Evolutionary conservation across 306 rosid genomes (phyloP), one percentile per base, ranked within the genome.

Genomic region (Abrus precatorius): DNA sequence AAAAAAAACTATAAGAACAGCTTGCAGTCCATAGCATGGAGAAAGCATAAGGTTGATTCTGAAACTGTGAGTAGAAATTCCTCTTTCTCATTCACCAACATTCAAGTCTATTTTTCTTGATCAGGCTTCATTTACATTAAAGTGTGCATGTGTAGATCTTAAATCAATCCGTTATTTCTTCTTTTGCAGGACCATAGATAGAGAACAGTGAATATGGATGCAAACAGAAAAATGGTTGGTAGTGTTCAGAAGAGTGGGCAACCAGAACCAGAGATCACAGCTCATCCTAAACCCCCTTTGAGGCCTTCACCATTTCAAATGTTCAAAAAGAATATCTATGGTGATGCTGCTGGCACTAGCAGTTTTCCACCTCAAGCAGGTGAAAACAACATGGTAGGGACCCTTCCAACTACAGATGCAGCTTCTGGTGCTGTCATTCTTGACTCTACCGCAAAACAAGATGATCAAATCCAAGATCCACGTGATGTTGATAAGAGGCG

Each of bases 401-500:
- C 70, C 53, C 11, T 57, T 71, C 32, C 29, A 32, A 33, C 1
- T 41, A 70, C 20, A 40, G 29, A 2, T 43, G 48, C 10, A 10
- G 9, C 7, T 45, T 28, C 47, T 69, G 32, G 1, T 55, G 52
- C 33, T 20, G 4, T 2, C 9, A 7, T 8, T 12, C 6, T 11
- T 14, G 5, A 14, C 28, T 8, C 13, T 6, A 14, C 33, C 1
- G 43, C 32, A 33, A 30, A 50, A 61, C 5, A n/a, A 20, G 60
- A 2, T 9, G 41, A 29, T 13, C 11, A 67, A 48, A 11, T 4
- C 27, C 34, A 54, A 41, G 27, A 48, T 28, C 10, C n/a, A 56
- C 12, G 5, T 56, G 2, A 27, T 3, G 14, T 79, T 54, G 86
- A 84, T 33, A 87, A 41, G 28, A 87, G 27, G 74, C 43, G 76